phyloP scores from a whole-genome alignment of 768 basidiomycete genomes.

The Trametes cingulata region DNA sequence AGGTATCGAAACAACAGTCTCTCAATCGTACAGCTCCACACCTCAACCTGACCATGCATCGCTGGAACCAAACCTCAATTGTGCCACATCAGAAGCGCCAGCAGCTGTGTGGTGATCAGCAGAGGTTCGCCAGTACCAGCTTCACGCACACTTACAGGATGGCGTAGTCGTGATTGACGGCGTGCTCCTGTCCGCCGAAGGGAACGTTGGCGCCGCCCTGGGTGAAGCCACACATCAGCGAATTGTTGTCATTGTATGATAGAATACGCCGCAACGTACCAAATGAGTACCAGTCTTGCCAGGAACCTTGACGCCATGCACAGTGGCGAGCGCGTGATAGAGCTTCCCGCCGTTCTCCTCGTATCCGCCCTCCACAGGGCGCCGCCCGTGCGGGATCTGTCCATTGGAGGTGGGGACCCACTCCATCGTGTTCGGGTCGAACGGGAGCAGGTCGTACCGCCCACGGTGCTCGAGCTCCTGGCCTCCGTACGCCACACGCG shows the following conservation, averaged over 20 bases:
- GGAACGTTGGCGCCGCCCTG: constrained; percentile 46
- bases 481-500: constrained; percentile 65
- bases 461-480: constrained; percentile 60
- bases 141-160: constrained; percentile 39
- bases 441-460: constrained; percentile 75
- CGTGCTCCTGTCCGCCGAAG: constrained; percentile 40
- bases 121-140: background rate
- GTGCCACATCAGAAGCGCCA: constrained; percentile 33
- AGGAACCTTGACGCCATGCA: constrained; percentile 60
- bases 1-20: no score
- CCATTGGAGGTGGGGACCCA: constrained; percentile 67
- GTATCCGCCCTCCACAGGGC: constrained; percentile 72
- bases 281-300: constrained; percentile 75
- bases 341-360: constrained; percentile 67
- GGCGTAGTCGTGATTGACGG: constrained; percentile 41
- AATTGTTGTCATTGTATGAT: background rate
- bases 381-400: constrained; percentile 53
- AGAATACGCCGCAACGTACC: constrained; percentile 37
- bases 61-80: background rate
- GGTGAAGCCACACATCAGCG: background rate
- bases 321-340: constrained; percentile 62
- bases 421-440: constrained; percentile 68
- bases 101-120: constrained; percentile 33
- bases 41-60: no score
- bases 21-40: no score